Evolutionary conservation across 2,329 filamentous ascomycete species (phyloP).

Genomic region (Purpureocillium takamizusanense): DNA sequence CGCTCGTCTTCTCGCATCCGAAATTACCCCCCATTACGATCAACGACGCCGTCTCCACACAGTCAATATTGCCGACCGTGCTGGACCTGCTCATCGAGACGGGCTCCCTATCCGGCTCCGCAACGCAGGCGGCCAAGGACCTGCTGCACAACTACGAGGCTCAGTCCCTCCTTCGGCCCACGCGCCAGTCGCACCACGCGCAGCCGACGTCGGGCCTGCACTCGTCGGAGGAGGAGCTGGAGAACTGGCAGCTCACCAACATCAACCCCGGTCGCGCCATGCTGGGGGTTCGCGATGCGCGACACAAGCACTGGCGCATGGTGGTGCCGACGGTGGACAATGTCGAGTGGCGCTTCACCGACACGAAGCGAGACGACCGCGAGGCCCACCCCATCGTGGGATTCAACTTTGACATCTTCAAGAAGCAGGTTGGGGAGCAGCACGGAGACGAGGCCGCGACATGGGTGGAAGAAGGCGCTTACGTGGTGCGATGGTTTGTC

Average conservation of each 20-base stretch:
- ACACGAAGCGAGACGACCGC: conserved; percentile 17
- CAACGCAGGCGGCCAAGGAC: conserved; percentile 15
- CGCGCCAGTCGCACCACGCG: conserved; percentile 9
- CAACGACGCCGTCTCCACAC: conserved; percentile 20
- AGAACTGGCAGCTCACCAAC: conserved; percentile 23
- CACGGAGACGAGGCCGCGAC: conserved; percentile 16
- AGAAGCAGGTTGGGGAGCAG: conserved; percentile 8
- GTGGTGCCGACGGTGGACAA: conserved; percentile 21
- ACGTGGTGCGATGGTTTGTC: conserved; percentile 23
- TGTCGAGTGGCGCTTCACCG: conserved; percentile 21
- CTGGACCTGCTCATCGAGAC: conserved; percentile 23
- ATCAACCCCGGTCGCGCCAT: conserved; percentile 23
- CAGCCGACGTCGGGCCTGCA: not conserved
- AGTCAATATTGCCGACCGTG: conserved; percentile 24
- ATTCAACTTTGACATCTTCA: conserved; percentile 15
- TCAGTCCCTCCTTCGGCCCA: conserved; percentile 22
- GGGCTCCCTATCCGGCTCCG: conserved; percentile 18
- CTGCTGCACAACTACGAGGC: conserved; percentile 23
- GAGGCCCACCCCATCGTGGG: conserved; percentile 15
- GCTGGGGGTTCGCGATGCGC: conserved; percentile 21
- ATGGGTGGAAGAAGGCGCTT: conserved; percentile 24
- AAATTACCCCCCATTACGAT: conserved; percentile 20
- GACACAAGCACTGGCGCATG: conserved; percentile 15
- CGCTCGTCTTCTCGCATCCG: conserved; percentile 22
- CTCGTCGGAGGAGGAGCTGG: conserved; percentile 3